Percentiles rank a stretch among this genome's conserved stretches.
phyloP scores from a whole-genome alignment of 2,329 filamentous ascomycete genomes.

The Claviceps citrina region DNA sequence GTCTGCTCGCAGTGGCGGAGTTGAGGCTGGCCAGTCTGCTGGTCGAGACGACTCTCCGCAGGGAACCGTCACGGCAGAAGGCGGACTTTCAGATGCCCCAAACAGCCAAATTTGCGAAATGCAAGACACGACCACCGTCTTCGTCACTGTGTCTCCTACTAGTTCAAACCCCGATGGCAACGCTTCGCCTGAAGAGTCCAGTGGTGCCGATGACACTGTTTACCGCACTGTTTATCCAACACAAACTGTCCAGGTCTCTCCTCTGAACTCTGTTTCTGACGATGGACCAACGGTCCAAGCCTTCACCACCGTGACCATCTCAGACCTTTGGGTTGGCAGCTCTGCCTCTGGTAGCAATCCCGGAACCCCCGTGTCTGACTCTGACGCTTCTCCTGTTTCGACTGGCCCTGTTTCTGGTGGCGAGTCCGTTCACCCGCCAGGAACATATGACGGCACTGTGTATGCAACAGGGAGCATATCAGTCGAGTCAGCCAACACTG shows the following conservation, averaged over 20 bases:
- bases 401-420: slow-evolving; percentile 8
- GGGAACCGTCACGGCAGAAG: slow-evolving; percentile 4
- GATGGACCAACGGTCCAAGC: slow-evolving; percentile 11
- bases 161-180: slow-evolving; percentile 10
- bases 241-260: slow-evolving; percentile 14
- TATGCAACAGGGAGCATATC: slow-evolving; percentile 8
- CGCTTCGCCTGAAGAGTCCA: slow-evolving; percentile 4
- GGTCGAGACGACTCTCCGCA: slow-evolving; percentile 3
- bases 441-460: slow-evolving; percentile 7
- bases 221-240: slow-evolving; percentile 12
- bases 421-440: slow-evolving; percentile 8
- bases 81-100: slow-evolving; percentile 3
- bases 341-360: slow-evolving; percentile 6
- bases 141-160: slow-evolving; percentile 29
- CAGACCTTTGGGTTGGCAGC: slow-evolving; percentile 17
- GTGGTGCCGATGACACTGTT: slow-evolving; percentile 10
- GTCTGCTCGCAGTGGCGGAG: slow-evolving; percentile 6
- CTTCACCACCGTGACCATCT: slow-evolving; percentile 22
- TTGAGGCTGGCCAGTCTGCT: slow-evolving; percentile 5
- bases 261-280: slow-evolving; percentile 7
- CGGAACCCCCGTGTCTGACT: neutral
- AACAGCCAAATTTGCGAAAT: slow-evolving; percentile 23
- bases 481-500: slow-evolving; percentile 7
- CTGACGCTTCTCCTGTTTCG: slow-evolving; percentile 7
- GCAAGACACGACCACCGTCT: slow-evolving; percentile 28